phyloP scores from a whole-genome alignment of 2,329 filamentous ascomycete genomes.

The Pseudocercospora ulei region DNA sequence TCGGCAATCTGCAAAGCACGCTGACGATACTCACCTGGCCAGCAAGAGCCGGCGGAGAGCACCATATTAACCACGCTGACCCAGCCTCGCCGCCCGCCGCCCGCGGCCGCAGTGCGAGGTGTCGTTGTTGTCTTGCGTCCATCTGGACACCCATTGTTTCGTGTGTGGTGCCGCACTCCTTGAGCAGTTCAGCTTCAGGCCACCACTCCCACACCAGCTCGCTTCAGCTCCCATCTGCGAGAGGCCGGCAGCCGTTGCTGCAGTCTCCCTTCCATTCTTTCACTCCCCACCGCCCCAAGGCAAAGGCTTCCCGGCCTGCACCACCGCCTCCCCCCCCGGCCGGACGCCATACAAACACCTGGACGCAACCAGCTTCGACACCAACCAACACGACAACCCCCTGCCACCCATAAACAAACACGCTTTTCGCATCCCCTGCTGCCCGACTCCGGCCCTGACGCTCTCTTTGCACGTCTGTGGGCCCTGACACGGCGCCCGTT shows the following conservation, averaged over 20 bases:
- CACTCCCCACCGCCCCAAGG: neutral
- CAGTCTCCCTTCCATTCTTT: constrained; percentile 3
- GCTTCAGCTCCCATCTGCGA: neutral
- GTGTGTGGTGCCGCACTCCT: neutral
- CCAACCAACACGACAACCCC: neutral
- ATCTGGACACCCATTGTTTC: neutral
- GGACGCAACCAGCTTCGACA: neutral
- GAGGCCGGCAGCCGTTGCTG: neutral
- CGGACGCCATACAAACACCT: constrained; percentile 5
- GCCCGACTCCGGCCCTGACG: neutral
- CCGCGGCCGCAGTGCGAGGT: neutral
- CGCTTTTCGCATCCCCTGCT: neutral
- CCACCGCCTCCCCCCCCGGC: constrained; percentile 7
- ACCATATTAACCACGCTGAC: constrained; percentile 1
- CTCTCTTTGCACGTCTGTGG: constrained; percentile 1
- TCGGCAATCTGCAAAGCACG: neutral
- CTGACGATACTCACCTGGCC: constrained; percentile 1
- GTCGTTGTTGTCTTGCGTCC: constrained; percentile 4
- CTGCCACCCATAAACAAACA: constrained; percentile 1
- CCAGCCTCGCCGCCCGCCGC: neutral
- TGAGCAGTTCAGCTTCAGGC: no score
- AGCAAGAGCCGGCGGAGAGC: constrained; percentile 2
- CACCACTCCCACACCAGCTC: neutral
- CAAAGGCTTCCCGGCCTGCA: neutral
- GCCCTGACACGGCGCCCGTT: constrained; percentile 3